Conservation (phyloP, 2,329 filamentous ascomycete species). For the Phyllachora maydis region DNA sequence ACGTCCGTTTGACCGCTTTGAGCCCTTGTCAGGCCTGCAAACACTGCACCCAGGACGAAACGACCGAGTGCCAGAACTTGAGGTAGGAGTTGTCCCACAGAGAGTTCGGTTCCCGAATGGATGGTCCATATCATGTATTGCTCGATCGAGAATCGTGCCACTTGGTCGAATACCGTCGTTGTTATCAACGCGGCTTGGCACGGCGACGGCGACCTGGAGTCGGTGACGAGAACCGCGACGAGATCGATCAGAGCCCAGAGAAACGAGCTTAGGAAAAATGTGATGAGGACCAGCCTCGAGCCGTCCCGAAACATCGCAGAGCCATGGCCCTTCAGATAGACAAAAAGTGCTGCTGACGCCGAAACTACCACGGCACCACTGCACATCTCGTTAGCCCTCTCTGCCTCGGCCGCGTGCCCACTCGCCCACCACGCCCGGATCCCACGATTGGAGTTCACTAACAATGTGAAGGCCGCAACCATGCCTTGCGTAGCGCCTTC, state of each 20-base stretch:
- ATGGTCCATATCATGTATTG: slow-evolving; percentile 32
- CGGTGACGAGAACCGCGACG: slow-evolving; percentile 23
- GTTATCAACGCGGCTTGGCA: slow-evolving; percentile 32
- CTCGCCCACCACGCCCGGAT: too few relatives aligned
- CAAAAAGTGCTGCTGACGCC: slow-evolving; percentile 22
- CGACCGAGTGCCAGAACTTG: slow-evolving; percentile 25
- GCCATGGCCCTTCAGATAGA: slow-evolving; percentile 23
- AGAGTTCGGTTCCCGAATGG: slow-evolving; percentile 14
- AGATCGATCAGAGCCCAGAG: slow-evolving; percentile 34
- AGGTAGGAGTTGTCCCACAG: slow-evolving; percentile 16
- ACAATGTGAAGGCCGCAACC: slow-evolving; percentile 33
- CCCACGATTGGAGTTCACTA: slow-evolving; percentile 11
- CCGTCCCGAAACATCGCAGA: slow-evolving; percentile 30
- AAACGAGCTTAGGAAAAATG: slow-evolving; percentile 26
- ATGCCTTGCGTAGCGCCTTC: slow-evolving; percentile 23
- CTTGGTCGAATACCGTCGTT: slow-evolving; percentile 32
- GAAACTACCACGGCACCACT: slow-evolving; percentile 33
- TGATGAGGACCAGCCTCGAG: slow-evolving; percentile 42
- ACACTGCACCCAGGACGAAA: slow-evolving; percentile 29
- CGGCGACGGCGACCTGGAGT: slow-evolving; percentile 14
- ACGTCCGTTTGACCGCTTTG: slow-evolving; percentile 25
- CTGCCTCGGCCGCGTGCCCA: not conserved
- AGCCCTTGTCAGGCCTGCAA: slow-evolving; percentile 30
- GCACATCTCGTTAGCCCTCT: slow-evolving; percentile 3
- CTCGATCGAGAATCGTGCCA: slow-evolving; percentile 28